phyloP scores from a whole-genome alignment of 2,329 filamentous ascomycete genomes.

The Claviceps sorghi region DNA sequence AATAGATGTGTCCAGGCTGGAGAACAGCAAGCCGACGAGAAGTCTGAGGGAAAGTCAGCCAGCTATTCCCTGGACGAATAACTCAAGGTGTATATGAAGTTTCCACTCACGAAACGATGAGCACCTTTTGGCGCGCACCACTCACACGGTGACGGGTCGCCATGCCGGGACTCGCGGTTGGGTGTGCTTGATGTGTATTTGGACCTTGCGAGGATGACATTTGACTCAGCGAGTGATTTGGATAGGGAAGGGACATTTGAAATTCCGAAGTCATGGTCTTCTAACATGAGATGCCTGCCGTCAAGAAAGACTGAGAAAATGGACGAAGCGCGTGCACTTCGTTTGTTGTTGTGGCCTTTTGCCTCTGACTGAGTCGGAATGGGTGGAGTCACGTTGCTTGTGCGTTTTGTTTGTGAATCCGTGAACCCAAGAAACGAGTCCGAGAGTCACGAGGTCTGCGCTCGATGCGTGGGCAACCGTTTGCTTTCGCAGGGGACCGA shows the following conservation, averaged over 20 bases:
- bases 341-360: background rate
- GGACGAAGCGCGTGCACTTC: background rate
- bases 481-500: background rate
- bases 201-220: slow-evolving; percentile 11
- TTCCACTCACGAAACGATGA: slow-evolving; percentile 22
- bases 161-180: background rate
- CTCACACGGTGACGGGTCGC: slow-evolving; percentile 1
- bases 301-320: background rate
- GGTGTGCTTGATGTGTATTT: background rate
- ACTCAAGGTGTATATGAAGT: background rate
- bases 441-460: background rate
- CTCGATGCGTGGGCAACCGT: background rate
- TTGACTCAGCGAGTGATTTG: slow-evolving; percentile 18
- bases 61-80: background rate
- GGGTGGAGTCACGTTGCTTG: background rate
- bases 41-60: slow-evolving; percentile 20
- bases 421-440: slow-evolving; percentile 1
- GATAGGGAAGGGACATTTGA: slow-evolving; percentile 19
- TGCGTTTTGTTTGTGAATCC: slow-evolving; percentile 3
- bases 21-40: slow-evolving; percentile 39
- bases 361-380: background rate
- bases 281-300: background rate
- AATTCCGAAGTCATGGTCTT: slow-evolving; percentile 14
- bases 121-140: slow-evolving; percentile 13
- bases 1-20: slow-evolving; percentile 42